Evolutionary conservation across 2,329 filamentous ascomycete genomes (phyloP).

Genomic region (Neopestalotiopsis rosae): DNA sequence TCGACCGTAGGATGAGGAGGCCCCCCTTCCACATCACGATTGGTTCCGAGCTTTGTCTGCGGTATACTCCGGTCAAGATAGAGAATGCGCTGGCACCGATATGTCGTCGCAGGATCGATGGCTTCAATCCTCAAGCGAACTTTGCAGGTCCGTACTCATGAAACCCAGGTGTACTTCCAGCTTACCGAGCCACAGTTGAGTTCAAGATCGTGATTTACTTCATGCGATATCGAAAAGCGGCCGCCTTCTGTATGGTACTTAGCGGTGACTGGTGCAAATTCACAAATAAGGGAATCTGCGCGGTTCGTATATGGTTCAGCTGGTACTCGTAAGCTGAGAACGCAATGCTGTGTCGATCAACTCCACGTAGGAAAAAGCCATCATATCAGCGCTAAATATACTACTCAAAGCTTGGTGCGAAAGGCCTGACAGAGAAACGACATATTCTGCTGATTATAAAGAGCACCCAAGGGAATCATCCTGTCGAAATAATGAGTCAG

Average conservation of each 20-base stretch:
- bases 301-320: not conserved
- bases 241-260: not conserved
- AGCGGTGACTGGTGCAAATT: not conserved
- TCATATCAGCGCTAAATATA: not conserved
- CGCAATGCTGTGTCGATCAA: not conserved
- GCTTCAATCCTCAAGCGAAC: not conserved
- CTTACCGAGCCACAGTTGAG: not conserved
- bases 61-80: not conserved
- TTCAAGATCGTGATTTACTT: not conserved
- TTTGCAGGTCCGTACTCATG: not conserved
- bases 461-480: not conserved
- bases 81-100: not conserved
- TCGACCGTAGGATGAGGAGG: not conserved
- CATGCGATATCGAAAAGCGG: not conserved
- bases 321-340: not conserved
- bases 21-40: no score
- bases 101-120: not conserved
- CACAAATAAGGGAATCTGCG: not conserved
- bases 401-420: not conserved
- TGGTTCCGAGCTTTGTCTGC: not conserved
- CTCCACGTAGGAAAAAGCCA: not conserved
- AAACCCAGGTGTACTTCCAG: not conserved
- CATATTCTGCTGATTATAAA: no score
- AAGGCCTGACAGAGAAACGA: not conserved
- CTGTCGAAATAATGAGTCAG: not conserved